A percentile compares a stretch with the other conserved stretches of the same genome.
Evolutionary conservation across 257 asterid genomes (phyloP).

Genomic region (Prunella vulgaris): DNA sequence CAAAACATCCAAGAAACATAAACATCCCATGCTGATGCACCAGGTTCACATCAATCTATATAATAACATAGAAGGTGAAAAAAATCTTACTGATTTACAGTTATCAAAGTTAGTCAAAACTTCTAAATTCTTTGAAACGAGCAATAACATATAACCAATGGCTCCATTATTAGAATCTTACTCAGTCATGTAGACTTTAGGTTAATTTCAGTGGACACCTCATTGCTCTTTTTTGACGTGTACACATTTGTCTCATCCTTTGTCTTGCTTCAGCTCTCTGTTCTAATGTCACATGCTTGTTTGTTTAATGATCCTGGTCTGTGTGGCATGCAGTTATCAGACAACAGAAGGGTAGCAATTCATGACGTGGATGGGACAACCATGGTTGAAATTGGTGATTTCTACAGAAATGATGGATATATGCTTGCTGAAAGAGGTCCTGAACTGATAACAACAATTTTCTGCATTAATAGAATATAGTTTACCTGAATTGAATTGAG

Average conservation of each 20-base stretch:
- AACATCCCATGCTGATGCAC: neutral
- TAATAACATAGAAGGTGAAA: neutral
- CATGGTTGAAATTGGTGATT: constrained; percentile 55
- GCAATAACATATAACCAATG: neutral
- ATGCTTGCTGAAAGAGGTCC: constrained; percentile 45
- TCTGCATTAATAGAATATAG: neutral
- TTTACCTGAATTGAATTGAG: neutral
- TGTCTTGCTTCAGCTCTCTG: constrained; percentile 5
- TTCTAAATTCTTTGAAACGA: neutral
- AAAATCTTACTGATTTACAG: neutral
- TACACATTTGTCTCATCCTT: neutral
- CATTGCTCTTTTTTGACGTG: neutral
- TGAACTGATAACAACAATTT: neutral
- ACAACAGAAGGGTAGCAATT: constrained; percentile 44
- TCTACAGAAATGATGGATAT: constrained; percentile 40
- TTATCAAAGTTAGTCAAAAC: neutral
- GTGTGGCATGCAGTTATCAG: constrained; percentile 42
- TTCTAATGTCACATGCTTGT: neutral
- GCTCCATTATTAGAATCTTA: neutral
- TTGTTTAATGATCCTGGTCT: constrained; percentile 9
- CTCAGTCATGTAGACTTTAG: neutral
- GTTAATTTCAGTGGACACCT: neutral
- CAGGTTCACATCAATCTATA: neutral
- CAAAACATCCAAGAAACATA: neutral
- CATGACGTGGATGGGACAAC: constrained; percentile 32